These are phyloP conservation scores for Didymella pinodella DNA, from an alignment of 2,329 filamentous ascomycete genomes.

Conservation along the genomic window DNA sequence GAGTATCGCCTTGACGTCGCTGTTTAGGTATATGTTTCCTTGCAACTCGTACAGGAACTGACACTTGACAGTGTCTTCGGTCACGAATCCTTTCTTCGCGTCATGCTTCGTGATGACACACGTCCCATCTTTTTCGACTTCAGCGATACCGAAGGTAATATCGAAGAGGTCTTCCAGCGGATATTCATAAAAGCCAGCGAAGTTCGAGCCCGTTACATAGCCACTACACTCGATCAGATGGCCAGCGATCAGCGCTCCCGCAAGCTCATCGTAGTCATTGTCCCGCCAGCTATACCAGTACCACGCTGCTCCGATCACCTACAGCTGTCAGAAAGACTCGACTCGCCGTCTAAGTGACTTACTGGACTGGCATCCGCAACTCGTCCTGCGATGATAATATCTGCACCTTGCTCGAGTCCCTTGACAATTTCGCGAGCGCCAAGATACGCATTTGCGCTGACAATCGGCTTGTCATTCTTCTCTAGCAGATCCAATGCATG, in stretches of 20 bases:
- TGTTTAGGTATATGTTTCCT: conserved; percentile 56
- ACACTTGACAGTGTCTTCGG: conserved; percentile 46
- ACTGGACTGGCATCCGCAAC: conserved; percentile 48
- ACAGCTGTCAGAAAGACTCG: neutral
- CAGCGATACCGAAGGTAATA: conserved; percentile 59
- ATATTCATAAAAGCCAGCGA: conserved; percentile 60
- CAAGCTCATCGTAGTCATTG: conserved; percentile 59
- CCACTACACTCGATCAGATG: conserved; percentile 56
- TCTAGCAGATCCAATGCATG: conserved; percentile 52
- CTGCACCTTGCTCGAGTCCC: conserved; percentile 43
- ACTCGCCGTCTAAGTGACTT: neutral
- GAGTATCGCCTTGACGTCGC: conserved; percentile 55
- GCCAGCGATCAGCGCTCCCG: conserved; percentile 54
- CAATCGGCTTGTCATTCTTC: conserved; percentile 48
- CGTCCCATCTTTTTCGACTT: conserved; percentile 56
- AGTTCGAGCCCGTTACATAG: conserved; percentile 65
- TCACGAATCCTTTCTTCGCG: conserved; percentile 50
- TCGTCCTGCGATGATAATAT: conserved; percentile 47
- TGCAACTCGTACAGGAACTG: conserved; percentile 60
- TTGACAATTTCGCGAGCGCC: conserved; percentile 53
- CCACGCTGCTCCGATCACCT: conserved; percentile 63
- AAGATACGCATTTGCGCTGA: conserved; percentile 62
- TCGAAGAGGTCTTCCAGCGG: conserved; percentile 54
- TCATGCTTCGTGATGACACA: conserved; percentile 61
- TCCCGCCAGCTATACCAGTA: conserved; percentile 64